Base-by-base conservation (phyloP, 441 rosid genomes). In the Dalechampia spathulata region DNA sequence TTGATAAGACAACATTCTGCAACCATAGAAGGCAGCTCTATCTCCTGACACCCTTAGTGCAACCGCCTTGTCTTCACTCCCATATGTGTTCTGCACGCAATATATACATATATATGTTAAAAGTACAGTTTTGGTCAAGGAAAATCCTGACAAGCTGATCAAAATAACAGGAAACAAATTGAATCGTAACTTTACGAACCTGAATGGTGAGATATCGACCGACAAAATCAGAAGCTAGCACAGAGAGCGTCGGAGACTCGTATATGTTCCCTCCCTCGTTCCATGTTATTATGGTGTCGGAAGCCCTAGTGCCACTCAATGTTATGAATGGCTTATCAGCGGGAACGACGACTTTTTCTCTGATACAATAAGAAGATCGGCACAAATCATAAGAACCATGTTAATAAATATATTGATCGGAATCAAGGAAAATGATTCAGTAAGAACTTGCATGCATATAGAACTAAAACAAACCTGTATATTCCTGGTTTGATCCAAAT, bases 401-500 rank as follows among this genome's bases (percentile, higher is more conserved):
- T n/a, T n/a, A n/a, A n/a, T n/a, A n/a, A n/a, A n/a, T n/a, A n/a
- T n/a, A n/a, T n/a, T n/a, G n/a, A n/a, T n/a, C n/a, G n/a, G n/a
- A n/a, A n/a, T n/a, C n/a, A n/a, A n/a, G n/a, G n/a, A n/a, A n/a
- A n/a, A n/a, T n/a, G n/a, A n/a, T n/a, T n/a, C 34, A 30, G 8
- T 30, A 30, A 30, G 8, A 30, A 30, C 34, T 30, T 30, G 34
- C 8, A 8, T 30, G 34, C 34, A 3, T 30, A 30, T 30, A 30
- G 5, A 30, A 8, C 8, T 30, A 30, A 3, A 30, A 28, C 34
- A 61, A 17, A 80, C 88, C 86, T 67, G 75, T 88, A 88, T 11
- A 63, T 72, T 64, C 94, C 94, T 14, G 96, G 91, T 67, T 76
- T 77, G 52, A 88, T 78, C 73, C 70, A 66, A 48, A 88, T 79